Percentiles rank a stretch among this genome's conserved stretches.
Evolutionary conservation across 164 flowering plant genomes (phyloP).

Genomic region (Vitis labrusca): DNA sequence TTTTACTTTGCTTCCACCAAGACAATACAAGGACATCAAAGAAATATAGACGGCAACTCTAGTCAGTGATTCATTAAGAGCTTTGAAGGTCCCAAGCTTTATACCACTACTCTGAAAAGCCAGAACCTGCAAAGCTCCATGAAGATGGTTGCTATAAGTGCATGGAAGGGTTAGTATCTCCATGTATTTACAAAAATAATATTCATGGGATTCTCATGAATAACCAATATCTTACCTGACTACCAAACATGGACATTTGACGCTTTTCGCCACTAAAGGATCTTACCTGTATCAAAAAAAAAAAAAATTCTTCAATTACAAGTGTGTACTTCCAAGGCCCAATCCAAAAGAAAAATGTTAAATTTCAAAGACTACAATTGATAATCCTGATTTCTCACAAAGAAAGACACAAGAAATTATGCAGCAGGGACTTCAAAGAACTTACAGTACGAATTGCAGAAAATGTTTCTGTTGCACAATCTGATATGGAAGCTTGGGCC

Average conservation of each 20-base stretch:
- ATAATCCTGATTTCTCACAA: not conserved
- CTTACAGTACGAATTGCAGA: conserved; percentile 98
- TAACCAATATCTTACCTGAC: conserved; percentile 49
- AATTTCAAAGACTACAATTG: not conserved
- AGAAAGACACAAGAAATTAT: conserved; percentile 1
- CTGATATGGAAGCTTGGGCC: conserved; percentile 86
- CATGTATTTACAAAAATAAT: not conserved
- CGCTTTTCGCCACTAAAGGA: conserved; percentile 95
- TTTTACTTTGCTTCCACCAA: conserved; percentile 97
- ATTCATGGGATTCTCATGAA: not conserved
- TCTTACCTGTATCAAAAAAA: conserved; percentile 23
- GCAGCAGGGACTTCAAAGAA: conserved; percentile 3
- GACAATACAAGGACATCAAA: conserved; percentile 80
- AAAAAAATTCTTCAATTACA: no score
- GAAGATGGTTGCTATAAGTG: conserved; percentile 5
- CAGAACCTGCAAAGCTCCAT: conserved; percentile 61
- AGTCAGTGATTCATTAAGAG: conserved; percentile 85
- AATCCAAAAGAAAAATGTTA: no score
- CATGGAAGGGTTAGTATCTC: not conserved
- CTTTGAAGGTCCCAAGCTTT: conserved; percentile 80
- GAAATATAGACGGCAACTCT: conserved; percentile 89
- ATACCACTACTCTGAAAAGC: conserved; percentile 81
- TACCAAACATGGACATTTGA: conserved; percentile 83
- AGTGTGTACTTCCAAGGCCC: no score
- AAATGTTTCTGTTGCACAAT: conserved; percentile 86